These are phyloP conservation scores for Termitomyces sp. DNA, from an alignment of 768 basidiomycete species.

Conservation along the genomic window DNA sequence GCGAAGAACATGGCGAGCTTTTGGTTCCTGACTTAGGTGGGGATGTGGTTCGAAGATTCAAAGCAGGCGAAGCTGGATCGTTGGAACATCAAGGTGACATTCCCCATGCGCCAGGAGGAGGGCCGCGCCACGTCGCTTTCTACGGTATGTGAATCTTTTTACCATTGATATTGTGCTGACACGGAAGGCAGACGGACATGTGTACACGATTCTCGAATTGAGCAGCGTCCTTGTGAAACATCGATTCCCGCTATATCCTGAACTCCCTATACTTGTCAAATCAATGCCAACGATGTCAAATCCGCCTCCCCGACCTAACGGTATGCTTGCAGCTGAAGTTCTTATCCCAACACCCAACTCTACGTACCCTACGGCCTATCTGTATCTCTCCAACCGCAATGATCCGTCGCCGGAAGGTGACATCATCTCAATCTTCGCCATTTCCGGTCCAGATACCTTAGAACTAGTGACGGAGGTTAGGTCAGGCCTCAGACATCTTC, in stretches of 20 bases:
- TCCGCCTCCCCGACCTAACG: constrained; percentile 37
- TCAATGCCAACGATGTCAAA: constrained; percentile 47
- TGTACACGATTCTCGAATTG: constrained; percentile 72
- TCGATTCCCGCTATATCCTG: constrained; percentile 40
- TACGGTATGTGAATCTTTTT: constrained; percentile 40
- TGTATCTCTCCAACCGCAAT: constrained; percentile 76
- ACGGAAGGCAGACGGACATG: constrained; percentile 41
- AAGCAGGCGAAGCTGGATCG: constrained; percentile 34
- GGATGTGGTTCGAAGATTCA: constrained; percentile 61
- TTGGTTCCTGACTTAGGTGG: constrained; percentile 75
- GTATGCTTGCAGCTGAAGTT: constrained; percentile 69
- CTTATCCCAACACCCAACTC: constrained; percentile 53
- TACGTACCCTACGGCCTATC: constrained; percentile 50
- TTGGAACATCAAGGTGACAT: constrained; percentile 53
- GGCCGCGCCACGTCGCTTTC: constrained; percentile 68
- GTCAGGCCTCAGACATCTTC: constrained; percentile 66
- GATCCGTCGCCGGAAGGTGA: constrained; percentile 70
- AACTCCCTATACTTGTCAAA: constrained; percentile 37
- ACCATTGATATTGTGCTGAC: background rate
- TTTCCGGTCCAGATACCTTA: constrained; percentile 40
- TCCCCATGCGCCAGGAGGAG: constrained; percentile 50
- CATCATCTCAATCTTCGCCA: constrained; percentile 65
- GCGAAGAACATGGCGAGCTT: constrained; percentile 49
- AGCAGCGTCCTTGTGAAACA: constrained; percentile 56
- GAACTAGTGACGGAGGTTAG: constrained; percentile 59